Conservation (phyloP, 2,329 filamentous ascomycete species). For the Trematosphaeria pertusa region DNA sequence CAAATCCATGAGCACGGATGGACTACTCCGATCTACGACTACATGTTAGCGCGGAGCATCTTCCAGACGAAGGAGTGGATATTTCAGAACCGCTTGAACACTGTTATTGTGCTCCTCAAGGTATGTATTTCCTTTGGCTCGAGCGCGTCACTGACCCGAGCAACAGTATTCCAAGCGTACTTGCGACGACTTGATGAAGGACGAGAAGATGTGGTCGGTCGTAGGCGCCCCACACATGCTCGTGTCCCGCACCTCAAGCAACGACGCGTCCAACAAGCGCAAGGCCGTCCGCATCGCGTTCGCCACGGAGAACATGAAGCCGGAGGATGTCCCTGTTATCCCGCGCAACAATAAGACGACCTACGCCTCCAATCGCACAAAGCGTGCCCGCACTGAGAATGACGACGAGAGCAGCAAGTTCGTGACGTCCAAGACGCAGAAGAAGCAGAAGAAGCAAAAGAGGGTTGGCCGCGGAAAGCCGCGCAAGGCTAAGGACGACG, state of each 20-base stretch:
- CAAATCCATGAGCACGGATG: constrained; percentile 16
- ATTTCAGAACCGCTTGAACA: constrained; percentile 17
- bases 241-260: constrained; percentile 11
- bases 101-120: constrained; percentile 10
- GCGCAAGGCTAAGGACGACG: too few species aligned
- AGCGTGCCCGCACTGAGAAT: too few species aligned
- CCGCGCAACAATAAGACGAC: too few species aligned
- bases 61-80: constrained; percentile 14
- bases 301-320: too few species aligned
- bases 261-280: constrained; percentile 11
- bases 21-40: constrained; percentile 13
- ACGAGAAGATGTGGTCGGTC: constrained; percentile 8
- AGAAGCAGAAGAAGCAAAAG: too few species aligned
- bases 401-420: too few species aligned
- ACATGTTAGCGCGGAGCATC: constrained; percentile 8
- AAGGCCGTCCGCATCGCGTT: constrained; percentile 4
- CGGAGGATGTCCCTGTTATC: too few species aligned
- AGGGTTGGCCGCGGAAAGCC: too few species aligned
- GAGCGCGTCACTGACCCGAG: neutral
- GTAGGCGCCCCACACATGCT: constrained; percentile 14
- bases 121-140: constrained; percentile 1
- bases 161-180: constrained; percentile 15
- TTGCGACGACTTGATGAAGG: constrained; percentile 20
- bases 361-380: too few species aligned
- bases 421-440: too few species aligned